phyloP scores from a whole-genome alignment of 2,329 filamentous ascomycete genomes.

The Colletotrichum phormii region DNA sequence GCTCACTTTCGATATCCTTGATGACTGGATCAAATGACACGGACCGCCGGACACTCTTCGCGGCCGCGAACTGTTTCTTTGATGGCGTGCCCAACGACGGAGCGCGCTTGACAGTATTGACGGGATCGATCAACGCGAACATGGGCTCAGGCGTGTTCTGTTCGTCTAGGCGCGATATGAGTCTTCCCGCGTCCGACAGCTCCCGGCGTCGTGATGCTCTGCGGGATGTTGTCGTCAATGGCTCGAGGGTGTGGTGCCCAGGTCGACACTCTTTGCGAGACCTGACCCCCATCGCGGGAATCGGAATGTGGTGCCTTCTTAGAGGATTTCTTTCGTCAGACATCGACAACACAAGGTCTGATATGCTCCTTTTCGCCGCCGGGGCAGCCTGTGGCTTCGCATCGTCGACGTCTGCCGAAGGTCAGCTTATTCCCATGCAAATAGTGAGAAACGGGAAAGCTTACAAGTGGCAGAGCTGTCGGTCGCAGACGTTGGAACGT shows the following conservation, averaged over 20 bases:
- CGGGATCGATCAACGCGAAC: background rate
- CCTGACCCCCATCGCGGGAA: slow-evolving; percentile 52
- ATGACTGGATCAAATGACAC: background rate
- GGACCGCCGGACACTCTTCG: background rate
- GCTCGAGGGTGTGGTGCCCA: slow-evolving; percentile 24
- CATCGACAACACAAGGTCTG: background rate
- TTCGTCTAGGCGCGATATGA: no score
- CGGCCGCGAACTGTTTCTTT: background rate
- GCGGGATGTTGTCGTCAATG: background rate
- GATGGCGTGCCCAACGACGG: background rate
- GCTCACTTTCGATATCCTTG: background rate
- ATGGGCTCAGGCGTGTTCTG: background rate
- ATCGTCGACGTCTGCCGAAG: background rate
- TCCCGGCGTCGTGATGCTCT: background rate
- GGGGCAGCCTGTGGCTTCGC: background rate
- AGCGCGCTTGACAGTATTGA: background rate
- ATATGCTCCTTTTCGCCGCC: background rate
- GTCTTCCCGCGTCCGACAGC: background rate
- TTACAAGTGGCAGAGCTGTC: background rate
- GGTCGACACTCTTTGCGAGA: slow-evolving; percentile 56
- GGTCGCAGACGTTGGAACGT: background rate
- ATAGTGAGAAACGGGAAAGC: background rate
- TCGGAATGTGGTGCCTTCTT: slow-evolving; percentile 39
- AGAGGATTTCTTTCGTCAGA: slow-evolving; percentile 47
- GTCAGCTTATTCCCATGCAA: background rate